These are phyloP conservation scores for Ustilago vetiveriae DNA, from an alignment of 1,284 basidiomycete species.

Conservation along the genomic window DNA sequence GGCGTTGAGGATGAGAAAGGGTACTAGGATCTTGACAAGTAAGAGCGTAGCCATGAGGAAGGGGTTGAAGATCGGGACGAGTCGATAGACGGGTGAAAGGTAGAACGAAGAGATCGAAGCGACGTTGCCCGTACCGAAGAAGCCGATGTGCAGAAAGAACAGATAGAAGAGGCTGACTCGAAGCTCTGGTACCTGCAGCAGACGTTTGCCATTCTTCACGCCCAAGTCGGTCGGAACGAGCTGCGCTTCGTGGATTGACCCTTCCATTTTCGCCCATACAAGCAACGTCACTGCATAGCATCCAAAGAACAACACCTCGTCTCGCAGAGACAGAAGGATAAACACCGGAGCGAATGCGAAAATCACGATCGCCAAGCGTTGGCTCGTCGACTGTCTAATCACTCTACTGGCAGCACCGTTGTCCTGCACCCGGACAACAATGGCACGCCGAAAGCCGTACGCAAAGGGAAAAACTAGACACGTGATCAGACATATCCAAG, in stretches of 20 bases:
- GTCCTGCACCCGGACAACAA: constrained; percentile 26
- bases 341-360: constrained; percentile 79
- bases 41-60: constrained; percentile 77
- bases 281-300: constrained; percentile 75
- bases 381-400: constrained; percentile 49
- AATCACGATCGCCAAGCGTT: constrained; percentile 63
- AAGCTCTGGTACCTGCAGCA: constrained; percentile 75
- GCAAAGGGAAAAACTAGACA: constrained; percentile 51
- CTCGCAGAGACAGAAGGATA: constrained; percentile 81
- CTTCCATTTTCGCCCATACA: constrained; percentile 78
- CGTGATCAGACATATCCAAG: constrained; percentile 74
- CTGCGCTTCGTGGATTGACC: constrained; percentile 38
- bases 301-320: constrained; percentile 83
- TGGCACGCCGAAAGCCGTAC: constrained; percentile 65
- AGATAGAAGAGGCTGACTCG: constrained; percentile 83
- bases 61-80: constrained; percentile 85
- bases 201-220: constrained; percentile 66
- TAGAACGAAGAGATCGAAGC: constrained; percentile 91
- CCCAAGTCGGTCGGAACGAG: background rate
- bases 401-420: background rate
- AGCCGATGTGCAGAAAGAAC: constrained; percentile 86
- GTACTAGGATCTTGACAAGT: constrained; percentile 73
- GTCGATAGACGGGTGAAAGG: constrained; percentile 85
- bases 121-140: constrained; percentile 83
- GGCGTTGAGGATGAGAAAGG: constrained; percentile 76